A percentile compares a stretch with the other conserved stretches of the same genome.
These are phyloP conservation scores for Thalassiosira exigua DNA, from an alignment of 352 stramenopile genomes.

Conservation along the genomic window DNA sequence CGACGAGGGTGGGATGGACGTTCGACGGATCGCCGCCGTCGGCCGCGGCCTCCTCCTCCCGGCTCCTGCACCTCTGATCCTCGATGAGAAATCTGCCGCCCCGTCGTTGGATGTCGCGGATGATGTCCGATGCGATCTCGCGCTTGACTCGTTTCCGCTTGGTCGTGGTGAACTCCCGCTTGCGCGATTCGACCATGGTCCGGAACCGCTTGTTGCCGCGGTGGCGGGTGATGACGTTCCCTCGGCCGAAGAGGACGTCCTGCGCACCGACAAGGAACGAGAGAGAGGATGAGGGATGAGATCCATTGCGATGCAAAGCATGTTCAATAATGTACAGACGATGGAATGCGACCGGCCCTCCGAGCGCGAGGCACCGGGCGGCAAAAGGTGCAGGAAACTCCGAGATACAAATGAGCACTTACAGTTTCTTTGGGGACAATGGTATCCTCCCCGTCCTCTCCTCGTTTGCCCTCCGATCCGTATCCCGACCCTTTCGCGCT, in stretches of 20 bases:
- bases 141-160: neutral
- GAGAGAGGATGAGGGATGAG: too few relatives aligned
- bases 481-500: too few relatives aligned
- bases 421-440: too few relatives aligned
- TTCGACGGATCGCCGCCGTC: neutral
- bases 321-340: too few relatives aligned
- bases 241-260: constrained; percentile 15
- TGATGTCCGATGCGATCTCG: neutral
- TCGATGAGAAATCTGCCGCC: neutral
- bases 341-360: too few relatives aligned
- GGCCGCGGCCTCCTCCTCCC: neutral
- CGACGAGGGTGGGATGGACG: neutral
- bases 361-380: too few relatives aligned
- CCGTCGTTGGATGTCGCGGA: neutral
- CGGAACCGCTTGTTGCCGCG: neutral
- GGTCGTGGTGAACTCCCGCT: neutral
- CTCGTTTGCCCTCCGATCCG: too few relatives aligned
- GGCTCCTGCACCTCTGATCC: neutral
- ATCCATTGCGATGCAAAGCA: too few relatives aligned
- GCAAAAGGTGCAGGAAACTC: too few relatives aligned
- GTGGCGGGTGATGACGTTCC: neutral
- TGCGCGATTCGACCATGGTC: neutral
- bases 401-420: too few relatives aligned
- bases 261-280: too few relatives aligned
- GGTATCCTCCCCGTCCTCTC: too few relatives aligned